Base-by-base conservation (phyloP, 1,284 basidiomycete genomes). In the Laetiporus sulphureus region DNA sequence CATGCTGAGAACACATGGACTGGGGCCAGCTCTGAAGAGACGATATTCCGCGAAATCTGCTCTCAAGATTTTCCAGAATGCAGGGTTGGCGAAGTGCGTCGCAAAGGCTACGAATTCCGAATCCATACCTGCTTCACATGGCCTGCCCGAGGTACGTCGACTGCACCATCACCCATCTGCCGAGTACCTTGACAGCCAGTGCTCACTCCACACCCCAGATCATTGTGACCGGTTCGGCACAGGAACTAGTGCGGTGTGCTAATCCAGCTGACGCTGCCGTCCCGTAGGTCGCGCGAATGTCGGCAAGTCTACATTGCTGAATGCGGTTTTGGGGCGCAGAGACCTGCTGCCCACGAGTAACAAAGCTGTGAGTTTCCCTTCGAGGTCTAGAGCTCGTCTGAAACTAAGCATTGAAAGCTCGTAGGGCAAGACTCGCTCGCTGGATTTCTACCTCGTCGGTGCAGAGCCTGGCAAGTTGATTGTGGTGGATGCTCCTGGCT, bases 401-500 rank as follows among this genome's bases (percentile, higher is more conserved):
- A 6, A 21, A 13, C 13, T 19, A 3, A 12, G 20, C 20, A 11
- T 16, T 15, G 5, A 15, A 19, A 19, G 2, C 11, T 7, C 10
- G 24, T 40, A 88, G 85, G 85, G 85, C 12, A 72, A 74, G 18
- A 88, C 85, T 7, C 72, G 73, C 49, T 60, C 77, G 5, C 63
- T 88, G 36, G 83, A 87, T 48, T 88, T 86, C 55, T 87, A 75
- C 56, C 69, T 73, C 32, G 72, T 85, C 16, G 81, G 80, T 3
- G 50, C 64, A 5, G 60, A 65, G 12, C 73, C 73, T 10, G 75
- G 75, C 24, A 68, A 74, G 25, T 66, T 84, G 20, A 56, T 86
- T 16, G 62, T 89, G 2, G 84, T 88, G 5, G 85, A 89, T 51
- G 72, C 85, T 7, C 85, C 85, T 3, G 85, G 85, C 5, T 89